These are phyloP conservation scores for Ophiostoma angusticollis DNA, from an alignment of 2,329 filamentous ascomycete genomes.

Conservation along the genomic window DNA sequence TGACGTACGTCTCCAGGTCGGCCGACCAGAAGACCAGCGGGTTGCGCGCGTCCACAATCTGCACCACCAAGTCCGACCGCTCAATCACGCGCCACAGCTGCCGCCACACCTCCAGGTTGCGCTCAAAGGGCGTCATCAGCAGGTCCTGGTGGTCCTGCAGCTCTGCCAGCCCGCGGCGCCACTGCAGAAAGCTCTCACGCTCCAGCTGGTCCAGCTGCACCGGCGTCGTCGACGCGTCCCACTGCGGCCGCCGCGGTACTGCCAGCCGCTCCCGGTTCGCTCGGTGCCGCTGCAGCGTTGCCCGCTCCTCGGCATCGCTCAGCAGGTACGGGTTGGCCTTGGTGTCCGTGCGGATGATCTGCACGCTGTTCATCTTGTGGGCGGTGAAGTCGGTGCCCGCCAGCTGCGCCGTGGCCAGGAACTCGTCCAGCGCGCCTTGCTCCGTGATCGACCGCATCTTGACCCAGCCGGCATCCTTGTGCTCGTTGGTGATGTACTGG, in stretches of 20 bases:
- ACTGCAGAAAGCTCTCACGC: constrained; percentile 68
- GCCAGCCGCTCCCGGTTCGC: constrained; percentile 68
- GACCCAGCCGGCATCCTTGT: constrained; percentile 87
- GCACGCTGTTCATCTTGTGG: constrained; percentile 97
- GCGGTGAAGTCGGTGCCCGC: constrained; percentile 98
- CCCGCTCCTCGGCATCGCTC: constrained; percentile 70
- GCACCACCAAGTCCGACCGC: constrained; percentile 85
- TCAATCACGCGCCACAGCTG: constrained; percentile 98
- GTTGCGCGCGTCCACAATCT: constrained; percentile 96
- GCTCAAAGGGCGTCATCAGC: constrained; percentile 94
- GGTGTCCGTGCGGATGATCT: constrained; percentile 95
- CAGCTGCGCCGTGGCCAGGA: constrained; percentile 85
- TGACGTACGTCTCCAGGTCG: constrained; percentile 87
- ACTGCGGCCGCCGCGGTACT: constrained; percentile 77
- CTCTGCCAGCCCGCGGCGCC: constrained; percentile 83
- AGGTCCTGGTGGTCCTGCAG: constrained; percentile 88
- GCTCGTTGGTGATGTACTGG: constrained; percentile 79
- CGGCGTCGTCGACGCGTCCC: constrained; percentile 76
- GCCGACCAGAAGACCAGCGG: constrained; percentile 88
- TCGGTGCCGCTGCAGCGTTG: constrained; percentile 66
- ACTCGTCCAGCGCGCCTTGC: constrained; percentile 92
- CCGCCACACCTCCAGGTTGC: constrained; percentile 94
- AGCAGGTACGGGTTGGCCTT: constrained; percentile 83
- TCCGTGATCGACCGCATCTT: constrained; percentile 99
- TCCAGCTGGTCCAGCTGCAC: constrained; percentile 69